These are phyloP conservation scores for Alternaria rosae DNA, from an alignment of 2,329 filamentous ascomycete species.

Conservation along the genomic window DNA sequence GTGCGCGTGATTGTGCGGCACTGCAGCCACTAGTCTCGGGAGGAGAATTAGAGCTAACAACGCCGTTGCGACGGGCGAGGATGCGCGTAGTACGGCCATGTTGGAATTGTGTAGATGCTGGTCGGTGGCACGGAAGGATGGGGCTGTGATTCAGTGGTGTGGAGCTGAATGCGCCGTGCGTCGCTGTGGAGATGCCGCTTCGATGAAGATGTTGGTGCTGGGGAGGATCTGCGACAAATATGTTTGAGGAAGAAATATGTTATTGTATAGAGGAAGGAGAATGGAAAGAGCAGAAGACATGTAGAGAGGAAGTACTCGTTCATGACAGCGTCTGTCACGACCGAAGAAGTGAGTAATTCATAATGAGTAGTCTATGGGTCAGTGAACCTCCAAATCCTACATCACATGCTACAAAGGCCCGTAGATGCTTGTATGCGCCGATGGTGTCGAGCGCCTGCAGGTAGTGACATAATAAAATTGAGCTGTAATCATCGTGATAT, in stretches of 20 bases:
- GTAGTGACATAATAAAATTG: not conserved
- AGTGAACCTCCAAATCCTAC: not conserved
- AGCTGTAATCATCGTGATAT: not conserved
- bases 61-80: not conserved
- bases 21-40: not conserved
- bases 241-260: no score
- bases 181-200: not conserved
- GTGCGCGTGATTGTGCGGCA: not conserved
- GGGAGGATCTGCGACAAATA: accelerated
- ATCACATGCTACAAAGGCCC: no score
- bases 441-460: not conserved
- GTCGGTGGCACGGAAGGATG: not conserved
- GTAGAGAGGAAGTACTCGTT: no score
- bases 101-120: not conserved
- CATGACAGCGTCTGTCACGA: not conserved
- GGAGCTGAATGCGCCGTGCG: not conserved
- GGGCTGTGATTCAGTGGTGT: not conserved
- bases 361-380: not conserved
- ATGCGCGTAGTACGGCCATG: not conserved
- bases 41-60: not conserved
- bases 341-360: not conserved
- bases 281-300: not conserved
- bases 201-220: not conserved
- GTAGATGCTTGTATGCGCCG: no score
- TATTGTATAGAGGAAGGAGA: not conserved